Percentiles rank a stretch among this genome's conserved stretches.
These are phyloP conservation scores for Lepiota brunneoincarnata DNA, from an alignment of 768 basidiomycete genomes.

Conservation along the genomic window DNA sequence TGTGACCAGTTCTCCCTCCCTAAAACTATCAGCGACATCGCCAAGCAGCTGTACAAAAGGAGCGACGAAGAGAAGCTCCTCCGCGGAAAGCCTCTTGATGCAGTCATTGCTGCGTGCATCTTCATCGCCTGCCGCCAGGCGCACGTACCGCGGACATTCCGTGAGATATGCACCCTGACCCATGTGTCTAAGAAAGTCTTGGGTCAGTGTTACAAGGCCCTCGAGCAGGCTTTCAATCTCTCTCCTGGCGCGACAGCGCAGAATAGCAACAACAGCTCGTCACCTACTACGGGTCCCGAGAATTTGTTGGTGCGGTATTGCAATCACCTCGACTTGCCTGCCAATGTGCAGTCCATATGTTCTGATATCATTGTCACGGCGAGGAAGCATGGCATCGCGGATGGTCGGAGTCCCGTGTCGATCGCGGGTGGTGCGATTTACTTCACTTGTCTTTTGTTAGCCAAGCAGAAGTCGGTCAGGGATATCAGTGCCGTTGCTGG, in stretches of 20 bases:
- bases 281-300: conserved; percentile 69
- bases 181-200: conserved; percentile 93
- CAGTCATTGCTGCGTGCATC: conserved; percentile 95
- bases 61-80: conserved; percentile 94
- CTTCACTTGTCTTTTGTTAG: conserved; percentile 85
- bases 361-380: conserved; percentile 79
- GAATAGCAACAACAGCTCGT: conserved; percentile 33
- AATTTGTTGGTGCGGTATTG: conserved; percentile 90
- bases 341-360: conserved; percentile 81
- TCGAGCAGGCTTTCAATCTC: conserved; percentile 87
- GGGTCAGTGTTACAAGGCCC: conserved; percentile 89
- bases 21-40: conserved; percentile 91
- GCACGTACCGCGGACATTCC: conserved; percentile 93
- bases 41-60: conserved; percentile 96
- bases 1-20: conserved; percentile 95
- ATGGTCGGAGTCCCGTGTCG: conserved; percentile 94
- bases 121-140: conserved; percentile 97
- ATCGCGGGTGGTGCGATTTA: conserved; percentile 97
- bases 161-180: conserved; percentile 91
- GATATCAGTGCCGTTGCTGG: conserved; percentile 91
- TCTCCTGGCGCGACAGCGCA: conserved; percentile 72
- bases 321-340: conserved; percentile 85
- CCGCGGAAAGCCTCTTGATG: conserved; percentile 87
- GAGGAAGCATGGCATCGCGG: conserved; percentile 82
- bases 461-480: conserved; percentile 68